phyloP scores from a whole-genome alignment of 192 early-diverging fungal genomes.

The Radiomyces spectabilis region DNA sequence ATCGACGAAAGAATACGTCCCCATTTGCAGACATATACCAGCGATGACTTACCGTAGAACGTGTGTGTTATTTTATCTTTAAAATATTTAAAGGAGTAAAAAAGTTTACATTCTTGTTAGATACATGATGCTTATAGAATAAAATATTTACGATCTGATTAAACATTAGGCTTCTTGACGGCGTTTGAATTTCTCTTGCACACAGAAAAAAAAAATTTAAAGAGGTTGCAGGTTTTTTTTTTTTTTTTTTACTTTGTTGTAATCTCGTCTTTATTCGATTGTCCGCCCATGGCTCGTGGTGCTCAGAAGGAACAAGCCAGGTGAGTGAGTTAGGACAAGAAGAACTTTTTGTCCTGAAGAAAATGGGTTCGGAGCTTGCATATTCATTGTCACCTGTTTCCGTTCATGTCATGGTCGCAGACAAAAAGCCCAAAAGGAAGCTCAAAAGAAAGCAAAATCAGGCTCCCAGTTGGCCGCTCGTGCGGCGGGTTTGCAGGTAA shows the following conservation, averaged over 20 bases:
- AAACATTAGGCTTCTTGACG: no score
- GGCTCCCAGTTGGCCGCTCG: conserved; percentile 19
- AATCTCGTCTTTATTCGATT: neutral
- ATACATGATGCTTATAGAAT: no score
- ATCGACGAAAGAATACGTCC: conserved; percentile 14
- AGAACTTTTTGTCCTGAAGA: neutral
- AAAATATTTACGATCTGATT: no score
- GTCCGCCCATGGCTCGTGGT: conserved; percentile 18
- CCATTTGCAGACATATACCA: conserved; percentile 18
- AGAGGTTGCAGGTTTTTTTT: neutral
- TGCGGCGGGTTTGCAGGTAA: conserved; percentile 24
- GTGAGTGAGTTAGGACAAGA: neutral
- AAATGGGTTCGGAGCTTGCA: no score
- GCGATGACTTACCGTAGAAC: no score
- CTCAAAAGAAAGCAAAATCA: conserved; percentile 9
- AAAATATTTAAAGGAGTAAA: no score
- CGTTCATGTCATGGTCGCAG: neutral
- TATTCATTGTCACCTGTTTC: no score
- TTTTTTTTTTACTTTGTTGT: conserved; percentile 2
- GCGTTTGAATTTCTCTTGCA: neutral
- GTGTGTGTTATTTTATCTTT: no score
- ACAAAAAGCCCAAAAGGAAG: conserved; percentile 30
- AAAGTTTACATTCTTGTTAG: no score
- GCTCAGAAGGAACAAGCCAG: conserved; percentile 21
- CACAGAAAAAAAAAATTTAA: neutral